Conservation (phyloP, 2,329 filamentous ascomycete species). For the Phialemoniopsis sp. region DNA sequence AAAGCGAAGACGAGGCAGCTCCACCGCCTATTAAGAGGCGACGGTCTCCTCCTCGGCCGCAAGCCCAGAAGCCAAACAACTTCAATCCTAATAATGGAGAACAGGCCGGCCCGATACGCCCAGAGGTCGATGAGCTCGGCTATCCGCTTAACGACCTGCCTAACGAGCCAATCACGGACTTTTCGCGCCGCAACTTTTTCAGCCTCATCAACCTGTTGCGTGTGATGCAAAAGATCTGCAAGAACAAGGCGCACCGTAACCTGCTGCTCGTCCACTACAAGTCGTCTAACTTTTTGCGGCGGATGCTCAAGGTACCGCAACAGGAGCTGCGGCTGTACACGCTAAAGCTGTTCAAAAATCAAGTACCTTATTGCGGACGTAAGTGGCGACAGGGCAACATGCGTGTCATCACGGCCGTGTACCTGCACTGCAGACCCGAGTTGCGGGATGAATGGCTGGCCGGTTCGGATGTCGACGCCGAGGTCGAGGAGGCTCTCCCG, state of each 20-base stretch:
- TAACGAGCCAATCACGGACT: constrained; percentile 75
- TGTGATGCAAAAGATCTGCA: constrained; percentile 96
- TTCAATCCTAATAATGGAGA: no score
- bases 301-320: constrained; percentile 87
- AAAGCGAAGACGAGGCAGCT: constrained; percentile 72
- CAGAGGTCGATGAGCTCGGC: constrained; percentile 81
- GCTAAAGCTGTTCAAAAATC: constrained; percentile 96
- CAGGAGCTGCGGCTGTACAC: constrained; percentile 86
- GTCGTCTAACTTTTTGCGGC: constrained; percentile 85
- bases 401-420: constrained; percentile 96
- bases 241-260: constrained; percentile 91
- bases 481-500: constrained; percentile 88
- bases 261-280: constrained; percentile 94
- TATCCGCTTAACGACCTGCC: constrained; percentile 71
- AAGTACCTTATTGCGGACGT: constrained; percentile 94
- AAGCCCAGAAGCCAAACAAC: constrained; percentile 13
- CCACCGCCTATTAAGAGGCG: constrained; percentile 75
- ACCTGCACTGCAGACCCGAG: constrained; percentile 88
- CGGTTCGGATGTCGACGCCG: constrained; percentile 85
- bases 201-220: constrained; percentile 92
- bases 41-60: constrained; percentile 37
- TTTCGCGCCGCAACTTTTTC: constrained; percentile 93
- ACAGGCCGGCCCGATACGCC: constrained; percentile 27
- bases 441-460: constrained; percentile 93
- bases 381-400: constrained; percentile 99